Percentiles rank a stretch among this genome's conserved stretches.
These are phyloP conservation scores for Discostella pseudostelligera DNA, from an alignment of 108 stramenopile species.

Conservation along the genomic window DNA sequence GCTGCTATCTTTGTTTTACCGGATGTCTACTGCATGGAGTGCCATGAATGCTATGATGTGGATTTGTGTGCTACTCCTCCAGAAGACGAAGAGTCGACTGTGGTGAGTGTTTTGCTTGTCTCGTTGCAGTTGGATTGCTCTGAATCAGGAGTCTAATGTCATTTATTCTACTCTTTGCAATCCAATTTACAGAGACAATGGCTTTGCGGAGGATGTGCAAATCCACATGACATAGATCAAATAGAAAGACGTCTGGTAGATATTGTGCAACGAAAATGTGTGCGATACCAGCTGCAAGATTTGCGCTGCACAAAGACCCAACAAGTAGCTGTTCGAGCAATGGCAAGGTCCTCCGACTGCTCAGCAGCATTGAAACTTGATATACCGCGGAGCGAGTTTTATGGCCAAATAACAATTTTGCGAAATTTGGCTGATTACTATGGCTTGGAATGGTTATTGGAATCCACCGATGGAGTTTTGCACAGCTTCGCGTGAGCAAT, in stretches of 20 bases:
- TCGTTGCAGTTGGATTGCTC: too few species aligned
- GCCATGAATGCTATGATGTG: slow-evolving; percentile 88
- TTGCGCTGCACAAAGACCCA: slow-evolving; percentile 85
- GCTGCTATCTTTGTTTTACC: slow-evolving; percentile 86
- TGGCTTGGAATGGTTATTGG: slow-evolving; percentile 66
- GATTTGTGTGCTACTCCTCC: slow-evolving; percentile 86
- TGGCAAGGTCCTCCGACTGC: slow-evolving; percentile 62
- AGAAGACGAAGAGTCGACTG: slow-evolving; percentile 52
- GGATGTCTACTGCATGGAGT: slow-evolving; percentile 94
- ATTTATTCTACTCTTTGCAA: too few species aligned
- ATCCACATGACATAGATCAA: slow-evolving; percentile 68
- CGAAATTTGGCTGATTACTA: slow-evolving; percentile 65
- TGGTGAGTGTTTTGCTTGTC: slow-evolving; percentile 25
- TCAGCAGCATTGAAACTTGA: slow-evolving; percentile 75
- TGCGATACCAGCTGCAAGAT: slow-evolving; percentile 93
- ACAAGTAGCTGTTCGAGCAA: slow-evolving; percentile 55
- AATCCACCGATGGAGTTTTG: slow-evolving; percentile 49
- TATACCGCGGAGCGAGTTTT: slow-evolving; percentile 56
- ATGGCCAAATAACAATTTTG: slow-evolving; percentile 55
- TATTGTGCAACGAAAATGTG: slow-evolving; percentile 63
- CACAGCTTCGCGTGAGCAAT: slow-evolving; percentile 24
- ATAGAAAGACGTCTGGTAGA: slow-evolving; percentile 87
- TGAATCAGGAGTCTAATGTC: too few species aligned
- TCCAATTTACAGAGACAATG: slow-evolving; percentile 58
- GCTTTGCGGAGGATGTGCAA: slow-evolving; percentile 88